A percentile compares a stretch with the other conserved stretches of the same genome.
Conservation (phyloP, 441 rosid species). For the Cnidoscolus chayamansa region DNA sequence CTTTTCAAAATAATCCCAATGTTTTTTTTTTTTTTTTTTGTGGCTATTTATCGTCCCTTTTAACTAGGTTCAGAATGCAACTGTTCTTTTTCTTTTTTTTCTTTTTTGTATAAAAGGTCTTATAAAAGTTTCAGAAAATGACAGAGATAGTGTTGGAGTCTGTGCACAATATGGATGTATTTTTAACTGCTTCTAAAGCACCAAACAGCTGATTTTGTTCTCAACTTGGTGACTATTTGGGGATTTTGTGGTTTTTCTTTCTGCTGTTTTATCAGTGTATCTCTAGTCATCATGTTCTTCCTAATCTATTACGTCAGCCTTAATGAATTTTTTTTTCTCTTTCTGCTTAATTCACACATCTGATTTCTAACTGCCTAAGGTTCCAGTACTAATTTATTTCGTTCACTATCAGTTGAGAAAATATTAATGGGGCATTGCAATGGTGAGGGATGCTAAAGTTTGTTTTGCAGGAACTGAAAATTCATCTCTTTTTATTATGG, state of each 20-base stretch:
- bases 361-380: constrained; percentile 18
- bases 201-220: constrained; percentile 14
- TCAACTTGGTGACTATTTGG: constrained; percentile 24
- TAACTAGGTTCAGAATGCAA: constrained; percentile 9
- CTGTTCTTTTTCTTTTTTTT: neutral
- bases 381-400: constrained; percentile 14
- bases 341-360: constrained; percentile 4
- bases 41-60: constrained; percentile 3
- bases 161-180: constrained; percentile 22
- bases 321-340: neutral
- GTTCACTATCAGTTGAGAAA: neutral
- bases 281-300: constrained; percentile 11
- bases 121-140: constrained; percentile 8
- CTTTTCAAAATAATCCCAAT: constrained; percentile 21
- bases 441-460: constrained; percentile 25
- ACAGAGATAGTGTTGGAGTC: constrained; percentile 5
- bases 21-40: neutral
- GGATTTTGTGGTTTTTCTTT: constrained; percentile 12
- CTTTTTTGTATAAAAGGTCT: constrained; percentile 12
- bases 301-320: constrained; percentile 13
- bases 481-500: constrained; percentile 48
- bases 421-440: constrained; percentile 26
- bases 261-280: constrained; percentile 14
- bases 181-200: constrained; percentile 15
- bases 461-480: constrained; percentile 27